Evolutionary conservation across 1,284 basidiomycete species (phyloP), one percentile per base, ranked within the genome.

Genomic region (Cryptococcus depauperatus): DNA sequence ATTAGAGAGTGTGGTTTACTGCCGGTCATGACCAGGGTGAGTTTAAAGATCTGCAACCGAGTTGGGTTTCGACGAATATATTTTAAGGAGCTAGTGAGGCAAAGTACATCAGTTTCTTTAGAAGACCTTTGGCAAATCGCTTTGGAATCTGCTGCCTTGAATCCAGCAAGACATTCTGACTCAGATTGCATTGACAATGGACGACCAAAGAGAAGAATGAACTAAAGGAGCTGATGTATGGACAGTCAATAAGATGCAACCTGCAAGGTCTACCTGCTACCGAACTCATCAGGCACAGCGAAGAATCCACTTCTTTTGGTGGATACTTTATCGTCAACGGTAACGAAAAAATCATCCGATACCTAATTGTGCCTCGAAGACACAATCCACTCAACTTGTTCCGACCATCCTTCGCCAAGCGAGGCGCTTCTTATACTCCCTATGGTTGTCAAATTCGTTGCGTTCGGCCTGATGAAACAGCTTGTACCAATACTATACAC

Each of bases 281-380:
- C 8, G 84, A 90, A 48, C 83, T 99, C 42, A 89, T 98, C 37
- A 75, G 76, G 48, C 83, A 83, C 57, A 85, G 93, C 64, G 95
- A 99, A 76, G 95, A 99, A 66, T 83, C 95, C 3, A 91, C 93
- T 72, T 95, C 98, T 68, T 95, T 97, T 66, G 95, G 95, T 37
- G 95, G 93, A 23, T 98, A 98, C 75, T 99, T 98, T 66, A 80
- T 99, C 61, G 84, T 99, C 68, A 99, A 99, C 69, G 95, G 95
- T 52, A 98, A 97, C 74, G 95, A 99, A 74, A 89, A 92, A 73
- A 80, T 99, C 56, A 90, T 99, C 61, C 90, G 95, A 48, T 97
- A 92, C 73, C 84, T 71, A 44, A 63, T 85, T 79, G 67, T 79
- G 81, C 60, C 77, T 82, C 58, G 76, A 74, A 53, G 85, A 83